Percentiles rank a stretch among this genome's conserved stretches.
These are phyloP conservation scores for Hemerocallis citrina DNA, from an alignment of 106 monocot species.

Conservation along the genomic window DNA sequence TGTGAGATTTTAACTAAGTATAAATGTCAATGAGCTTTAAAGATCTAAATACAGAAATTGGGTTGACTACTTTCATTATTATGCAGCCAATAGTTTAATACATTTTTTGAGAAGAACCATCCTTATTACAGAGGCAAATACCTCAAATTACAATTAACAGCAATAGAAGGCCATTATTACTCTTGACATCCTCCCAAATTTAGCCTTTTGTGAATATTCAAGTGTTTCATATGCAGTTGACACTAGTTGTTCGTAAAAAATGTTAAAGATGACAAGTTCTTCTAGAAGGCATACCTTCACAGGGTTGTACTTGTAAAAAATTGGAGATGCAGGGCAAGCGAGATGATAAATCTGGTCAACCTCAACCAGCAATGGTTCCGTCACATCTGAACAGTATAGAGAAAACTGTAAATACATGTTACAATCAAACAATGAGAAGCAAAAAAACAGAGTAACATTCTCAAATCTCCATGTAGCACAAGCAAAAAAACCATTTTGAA, in stretches of 20 bases:
- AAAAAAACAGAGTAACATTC: not conserved
- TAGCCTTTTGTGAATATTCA: too few species aligned
- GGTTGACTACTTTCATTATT: not conserved
- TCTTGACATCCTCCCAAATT: not conserved
- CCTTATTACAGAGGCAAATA: not conserved
- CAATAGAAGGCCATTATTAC: not conserved
- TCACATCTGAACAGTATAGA: constrained; percentile 9
- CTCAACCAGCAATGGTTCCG: constrained; percentile 42
- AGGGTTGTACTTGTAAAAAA: constrained; percentile 64
- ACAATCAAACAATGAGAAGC: not conserved
- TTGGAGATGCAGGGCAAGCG: constrained; percentile 69
- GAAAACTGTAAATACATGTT: too few species aligned
- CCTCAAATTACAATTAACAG: not conserved
- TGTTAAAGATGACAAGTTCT: too few species aligned
- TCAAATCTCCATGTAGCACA: not conserved
- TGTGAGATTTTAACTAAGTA: not conserved
- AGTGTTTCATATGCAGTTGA: too few species aligned
- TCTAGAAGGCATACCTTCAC: constrained; percentile 26
- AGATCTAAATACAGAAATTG: not conserved
- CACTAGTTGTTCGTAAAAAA: too few species aligned
- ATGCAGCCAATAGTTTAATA: not conserved
- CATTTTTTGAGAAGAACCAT: not conserved
- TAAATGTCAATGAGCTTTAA: not conserved
- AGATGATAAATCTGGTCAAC: constrained; percentile 75
- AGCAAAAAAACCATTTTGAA: not conserved